Base-by-base conservation (phyloP, 2,329 filamentous ascomycete genomes). In the Curvularia hawaiiensis region DNA sequence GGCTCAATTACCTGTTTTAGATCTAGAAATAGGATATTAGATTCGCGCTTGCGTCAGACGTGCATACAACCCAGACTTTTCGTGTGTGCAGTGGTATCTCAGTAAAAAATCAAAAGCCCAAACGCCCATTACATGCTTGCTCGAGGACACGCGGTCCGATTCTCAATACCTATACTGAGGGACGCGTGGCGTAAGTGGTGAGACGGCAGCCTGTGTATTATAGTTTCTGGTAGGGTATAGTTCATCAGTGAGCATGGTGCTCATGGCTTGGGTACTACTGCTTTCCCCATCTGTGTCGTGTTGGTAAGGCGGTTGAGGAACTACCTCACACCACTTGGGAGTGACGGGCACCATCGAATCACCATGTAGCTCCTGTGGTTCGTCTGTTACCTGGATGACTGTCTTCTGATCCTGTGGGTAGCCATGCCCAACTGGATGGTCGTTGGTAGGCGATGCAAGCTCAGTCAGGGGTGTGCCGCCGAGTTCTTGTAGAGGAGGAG, bases 241-340 rank as follows among this genome's bases (percentile, higher is more conserved):
- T 54, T 71, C 65, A 5, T 69, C 68, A 28, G 68, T 72, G 20
- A 64, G 63, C 20, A 61, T 58, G 28, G 60, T 60, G 44, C 70
- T 73, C 50, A 66, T 56, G 8, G 57, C 63, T 31, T 60, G 63
- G 33, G 54, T 64, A 11, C 56, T 44, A 31, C 44, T 61, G 50
- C 66, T 66, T 18, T 58, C 59, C 2, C 54, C 63, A 43, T 70
- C 70, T 51, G 63, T 59, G 10, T 70, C 68, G 28, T 65, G 54
- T 26, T 62, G 59, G 20, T 56, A 56, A 46, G 54, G 50, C n/a
- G 60, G 28, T 22, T 38, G 49, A 11, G 56, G 62, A n/a, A 57
- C 43, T 28, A 72, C 68, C 20, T 73, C 68, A 50, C 63, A 52
- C 70, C 70, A 73, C 16, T 67, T 45, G 12, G 62, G 61, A 4